Percentiles rank a stretch among this genome's conserved stretches.
phyloP scores from a whole-genome alignment of 805 yeast genomes.

The Spathaspora sp. region DNA sequence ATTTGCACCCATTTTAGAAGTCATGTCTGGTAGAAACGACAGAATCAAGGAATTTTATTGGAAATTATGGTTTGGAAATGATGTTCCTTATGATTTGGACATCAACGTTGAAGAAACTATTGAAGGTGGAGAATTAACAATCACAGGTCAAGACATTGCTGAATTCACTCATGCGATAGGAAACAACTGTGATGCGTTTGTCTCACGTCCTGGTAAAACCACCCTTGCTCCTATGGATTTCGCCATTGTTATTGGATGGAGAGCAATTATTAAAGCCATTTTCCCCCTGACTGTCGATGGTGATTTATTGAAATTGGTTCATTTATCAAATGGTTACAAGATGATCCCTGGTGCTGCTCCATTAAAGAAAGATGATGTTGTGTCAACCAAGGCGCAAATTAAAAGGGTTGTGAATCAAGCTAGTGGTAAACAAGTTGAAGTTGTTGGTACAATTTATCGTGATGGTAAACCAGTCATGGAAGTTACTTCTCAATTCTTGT shows the following conservation, averaged over 20 bases:
- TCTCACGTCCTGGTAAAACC: constrained; percentile 77
- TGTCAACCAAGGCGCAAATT: constrained; percentile 77
- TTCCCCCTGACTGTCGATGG: constrained; percentile 97
- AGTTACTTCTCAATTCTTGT: constrained; percentile 91
- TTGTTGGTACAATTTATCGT: constrained; percentile 81
- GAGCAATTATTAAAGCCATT: constrained; percentile 94
- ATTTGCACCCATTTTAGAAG: constrained; percentile 92
- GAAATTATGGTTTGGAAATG: constrained; percentile 88
- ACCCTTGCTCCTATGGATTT: constrained; percentile 98
- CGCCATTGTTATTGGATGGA: constrained; percentile 98
- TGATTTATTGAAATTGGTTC: constrained; percentile 90
- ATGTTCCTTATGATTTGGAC: constrained; percentile 57
- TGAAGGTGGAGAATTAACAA: constrained; percentile 62
- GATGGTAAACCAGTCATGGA: constrained; percentile 82
- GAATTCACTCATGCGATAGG: constrained; percentile 97
- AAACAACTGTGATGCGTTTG: constrained; percentile 94
- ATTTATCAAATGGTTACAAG: constrained; percentile 89
- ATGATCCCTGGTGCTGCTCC: constrained; percentile 92
- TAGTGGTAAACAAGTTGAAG: constrained; percentile 94
- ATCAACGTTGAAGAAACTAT: constrained; percentile 71
- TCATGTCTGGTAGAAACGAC: constrained; percentile 84
- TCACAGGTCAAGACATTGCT: constrained; percentile 74
- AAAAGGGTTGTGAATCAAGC: constrained; percentile 87
- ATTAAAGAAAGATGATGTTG: constrained; percentile 81
- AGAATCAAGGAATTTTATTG: constrained; percentile 96